Percentiles rank a stretch among this genome's conserved stretches.
phyloP scores from a whole-genome alignment of 495 filamentous ascomycete genomes.

The Penicillium goetzii region DNA sequence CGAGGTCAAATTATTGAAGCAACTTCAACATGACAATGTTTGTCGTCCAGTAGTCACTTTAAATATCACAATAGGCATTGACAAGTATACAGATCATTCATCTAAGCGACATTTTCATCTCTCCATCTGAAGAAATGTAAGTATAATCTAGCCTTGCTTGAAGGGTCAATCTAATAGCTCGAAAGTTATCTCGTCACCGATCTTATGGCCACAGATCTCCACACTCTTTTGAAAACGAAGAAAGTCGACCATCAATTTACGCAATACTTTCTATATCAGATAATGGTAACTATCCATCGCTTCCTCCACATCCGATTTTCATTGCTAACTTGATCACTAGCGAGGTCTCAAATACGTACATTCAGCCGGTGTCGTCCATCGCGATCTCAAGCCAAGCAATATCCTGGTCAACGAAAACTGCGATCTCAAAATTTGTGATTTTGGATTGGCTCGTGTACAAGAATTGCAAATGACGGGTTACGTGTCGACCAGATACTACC shows the following conservation, averaged over 20 bases:
- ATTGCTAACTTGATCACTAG: slow-evolving; percentile 52
- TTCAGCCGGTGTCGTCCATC: slow-evolving; percentile 96
- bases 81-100: slow-evolving; percentile 78
- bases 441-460: slow-evolving; percentile 93
- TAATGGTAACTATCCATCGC: slow-evolving; percentile 63
- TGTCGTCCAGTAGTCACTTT: slow-evolving; percentile 21
- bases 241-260: slow-evolving; percentile 98
- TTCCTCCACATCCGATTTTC: background rate
- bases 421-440: slow-evolving; percentile 99
- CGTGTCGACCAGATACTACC: slow-evolving; percentile 96
- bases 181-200: slow-evolving; percentile 94
- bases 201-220: slow-evolving; percentile 92
- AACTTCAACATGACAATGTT: slow-evolving; percentile 95
- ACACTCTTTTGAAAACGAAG: slow-evolving; percentile 87
- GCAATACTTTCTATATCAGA: slow-evolving; percentile 98
- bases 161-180: slow-evolving; percentile 33
- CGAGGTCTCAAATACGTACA: slow-evolving; percentile 98
- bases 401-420: slow-evolving; percentile 99
- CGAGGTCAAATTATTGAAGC: slow-evolving; percentile 94
- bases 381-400: slow-evolving; percentile 96
- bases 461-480: slow-evolving; percentile 99
- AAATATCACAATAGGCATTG: no score
- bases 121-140: slow-evolving; percentile 96
- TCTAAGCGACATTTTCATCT: slow-evolving; percentile 98
- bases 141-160: slow-evolving; percentile 28